A percentile compares a stretch with the other conserved stretches of the same genome.
Conservation (phyloP, 148 eudicot genomes). For the Bassia scoparia region DNA sequence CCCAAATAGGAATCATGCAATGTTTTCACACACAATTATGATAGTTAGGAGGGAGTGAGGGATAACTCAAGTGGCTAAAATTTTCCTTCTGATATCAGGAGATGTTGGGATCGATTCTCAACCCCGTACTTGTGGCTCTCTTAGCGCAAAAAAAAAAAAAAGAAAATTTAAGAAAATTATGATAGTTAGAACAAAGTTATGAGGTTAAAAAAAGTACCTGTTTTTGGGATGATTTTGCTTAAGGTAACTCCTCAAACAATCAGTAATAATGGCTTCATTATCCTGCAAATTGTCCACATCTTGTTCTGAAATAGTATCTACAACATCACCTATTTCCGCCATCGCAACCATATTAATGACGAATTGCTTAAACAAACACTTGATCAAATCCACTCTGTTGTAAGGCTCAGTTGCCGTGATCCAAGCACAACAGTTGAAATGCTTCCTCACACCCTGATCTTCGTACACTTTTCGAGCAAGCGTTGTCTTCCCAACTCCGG, state of each 20-base stretch:
- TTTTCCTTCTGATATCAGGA: too few species aligned
- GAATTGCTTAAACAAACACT: conserved; percentile 11
- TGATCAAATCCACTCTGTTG: neutral
- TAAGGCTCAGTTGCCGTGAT: conserved; percentile 10
- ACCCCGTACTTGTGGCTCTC: too few species aligned
- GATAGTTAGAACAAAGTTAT: too few species aligned
- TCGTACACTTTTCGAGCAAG: conserved; percentile 4
- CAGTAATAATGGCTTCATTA: neutral
- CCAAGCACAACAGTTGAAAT: neutral
- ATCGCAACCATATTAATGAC: neutral
- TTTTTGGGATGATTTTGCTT: neutral
- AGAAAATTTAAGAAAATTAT: too few species aligned
- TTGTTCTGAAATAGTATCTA: too few species aligned
- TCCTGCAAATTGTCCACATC: too few species aligned
- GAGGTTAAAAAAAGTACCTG: neutral
- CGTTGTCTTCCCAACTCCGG: conserved; percentile 1
- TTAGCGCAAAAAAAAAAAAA: too few species aligned
- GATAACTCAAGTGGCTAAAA: too few species aligned
- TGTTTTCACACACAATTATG: too few species aligned
- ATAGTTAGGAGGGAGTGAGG: too few species aligned
- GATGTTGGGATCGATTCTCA: too few species aligned
- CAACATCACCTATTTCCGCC: neutral
- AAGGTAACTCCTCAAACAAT: neutral
- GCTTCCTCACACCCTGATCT: neutral
- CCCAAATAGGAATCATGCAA: conserved; percentile 18